Percentiles rank a stretch among this genome's conserved stretches.
Conservation (phyloP, 2,329 filamentous ascomycete species). For the Hawksworthiomyces lignivorus region DNA sequence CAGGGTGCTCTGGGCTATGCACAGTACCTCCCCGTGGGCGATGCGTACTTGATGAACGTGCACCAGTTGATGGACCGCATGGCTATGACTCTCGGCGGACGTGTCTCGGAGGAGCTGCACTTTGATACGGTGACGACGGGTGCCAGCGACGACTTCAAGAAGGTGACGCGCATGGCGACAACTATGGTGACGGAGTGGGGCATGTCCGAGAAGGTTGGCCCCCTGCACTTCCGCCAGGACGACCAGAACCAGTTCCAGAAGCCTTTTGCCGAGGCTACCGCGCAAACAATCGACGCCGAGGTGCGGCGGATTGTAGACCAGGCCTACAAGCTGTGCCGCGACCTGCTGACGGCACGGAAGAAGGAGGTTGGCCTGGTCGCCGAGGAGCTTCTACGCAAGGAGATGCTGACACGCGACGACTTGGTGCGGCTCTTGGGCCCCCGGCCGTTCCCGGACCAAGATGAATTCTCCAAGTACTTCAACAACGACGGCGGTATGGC, state of each 20-base stretch:
- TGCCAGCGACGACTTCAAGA: slow-evolving; percentile 95
- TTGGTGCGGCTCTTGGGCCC: slow-evolving; percentile 82
- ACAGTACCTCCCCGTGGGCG: slow-evolving; percentile 86
- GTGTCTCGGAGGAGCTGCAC: slow-evolving; percentile 91
- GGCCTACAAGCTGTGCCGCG: slow-evolving; percentile 84
- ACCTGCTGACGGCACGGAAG: slow-evolving; percentile 79
- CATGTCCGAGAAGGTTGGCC: slow-evolving; percentile 92
- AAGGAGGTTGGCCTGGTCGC: slow-evolving; percentile 81
- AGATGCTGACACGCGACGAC: slow-evolving; percentile 85
- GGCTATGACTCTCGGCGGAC: slow-evolving; percentile 97
- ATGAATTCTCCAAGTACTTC: slow-evolving; percentile 95
- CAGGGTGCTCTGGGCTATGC: slow-evolving; percentile 92
- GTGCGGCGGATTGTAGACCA: slow-evolving; percentile 87
- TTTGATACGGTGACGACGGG: slow-evolving; percentile 95
- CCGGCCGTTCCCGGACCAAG: slow-evolving; percentile 73
- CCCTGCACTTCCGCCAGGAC: slow-evolving; percentile 81
- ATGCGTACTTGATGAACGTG: slow-evolving; percentile 92
- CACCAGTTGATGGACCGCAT: slow-evolving; percentile 98
- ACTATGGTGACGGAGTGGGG: slow-evolving; percentile 99
- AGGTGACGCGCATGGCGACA: slow-evolving; percentile 91
- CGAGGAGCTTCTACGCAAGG: slow-evolving; percentile 86
- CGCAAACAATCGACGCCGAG: slow-evolving; percentile 83
- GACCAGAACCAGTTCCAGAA: slow-evolving; percentile 72
- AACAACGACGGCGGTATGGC: slow-evolving; percentile 44
- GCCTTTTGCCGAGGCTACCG: slow-evolving; percentile 92